These are phyloP conservation scores for Phytopythium litorale DNA, from an alignment of 352 stramenopile genomes.

Conservation along the genomic window DNA sequence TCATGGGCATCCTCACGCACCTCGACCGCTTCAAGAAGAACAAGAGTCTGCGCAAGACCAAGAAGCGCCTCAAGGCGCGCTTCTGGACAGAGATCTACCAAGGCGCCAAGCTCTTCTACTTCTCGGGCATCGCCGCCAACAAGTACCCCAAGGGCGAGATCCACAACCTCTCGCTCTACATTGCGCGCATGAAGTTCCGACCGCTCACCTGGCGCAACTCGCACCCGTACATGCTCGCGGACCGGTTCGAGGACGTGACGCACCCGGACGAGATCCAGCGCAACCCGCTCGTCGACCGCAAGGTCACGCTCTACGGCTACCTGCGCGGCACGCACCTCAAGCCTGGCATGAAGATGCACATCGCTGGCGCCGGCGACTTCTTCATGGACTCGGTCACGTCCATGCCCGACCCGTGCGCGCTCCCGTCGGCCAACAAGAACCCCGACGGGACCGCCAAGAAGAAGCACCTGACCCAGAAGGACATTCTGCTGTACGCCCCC, in stretches of 20 bases:
- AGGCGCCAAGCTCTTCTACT: slow-evolving; percentile 95
- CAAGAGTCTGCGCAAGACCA: slow-evolving; percentile 97
- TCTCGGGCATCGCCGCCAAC: slow-evolving; percentile 96
- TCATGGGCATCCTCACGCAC: slow-evolving; percentile 99
- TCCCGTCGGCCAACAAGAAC: slow-evolving; percentile 67
- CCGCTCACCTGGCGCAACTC: slow-evolving; percentile 98
- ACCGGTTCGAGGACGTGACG: slow-evolving; percentile 98
- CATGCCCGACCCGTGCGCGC: slow-evolving; percentile 96
- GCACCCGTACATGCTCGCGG: slow-evolving; percentile 98
- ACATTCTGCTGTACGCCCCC: slow-evolving; percentile 87
- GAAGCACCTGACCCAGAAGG: slow-evolving; percentile 92
- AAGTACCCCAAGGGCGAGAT: slow-evolving; percentile 99
- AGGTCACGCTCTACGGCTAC: slow-evolving; percentile 98
- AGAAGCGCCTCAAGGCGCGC: slow-evolving; percentile 97
- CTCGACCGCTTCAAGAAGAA: slow-evolving; percentile 98
- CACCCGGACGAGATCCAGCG: slow-evolving; percentile 92
- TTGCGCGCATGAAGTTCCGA: slow-evolving; percentile 97
- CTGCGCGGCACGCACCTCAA: slow-evolving; percentile 98
- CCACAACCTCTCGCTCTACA: slow-evolving; percentile 97
- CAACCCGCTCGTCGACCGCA: slow-evolving; percentile 90
- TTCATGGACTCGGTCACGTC: slow-evolving; percentile 92
- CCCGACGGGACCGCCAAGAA: slow-evolving; percentile 65
- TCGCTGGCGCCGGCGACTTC: slow-evolving; percentile 98
- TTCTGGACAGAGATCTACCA: slow-evolving; percentile 99
- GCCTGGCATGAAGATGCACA: slow-evolving; percentile 94